Conservation (phyloP, 768 basidiomycete genomes). For the Russula sp. region DNA sequence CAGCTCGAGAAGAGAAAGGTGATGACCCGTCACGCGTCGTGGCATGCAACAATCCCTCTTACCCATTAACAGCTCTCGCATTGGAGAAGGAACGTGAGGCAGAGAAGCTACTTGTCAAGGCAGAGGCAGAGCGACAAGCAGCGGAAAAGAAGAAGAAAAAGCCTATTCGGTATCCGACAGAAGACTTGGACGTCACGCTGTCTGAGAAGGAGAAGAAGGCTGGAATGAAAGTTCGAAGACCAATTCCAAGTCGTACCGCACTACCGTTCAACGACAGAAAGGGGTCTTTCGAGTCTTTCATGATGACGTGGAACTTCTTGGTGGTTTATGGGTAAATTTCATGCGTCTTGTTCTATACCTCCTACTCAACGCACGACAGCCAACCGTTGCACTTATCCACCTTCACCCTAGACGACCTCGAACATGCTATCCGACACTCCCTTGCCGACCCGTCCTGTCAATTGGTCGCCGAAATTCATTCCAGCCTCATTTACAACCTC, state of each 20-base stretch:
- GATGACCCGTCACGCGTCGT: conserved; percentile 3
- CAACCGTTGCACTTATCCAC: conserved; percentile 81
- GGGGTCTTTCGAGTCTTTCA: conserved; percentile 70
- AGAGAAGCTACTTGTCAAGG: conserved; percentile 54
- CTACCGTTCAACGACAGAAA: conserved; percentile 64
- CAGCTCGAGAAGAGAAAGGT: conserved; percentile 73
- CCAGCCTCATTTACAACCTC: conserved; percentile 80
- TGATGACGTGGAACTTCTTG: conserved; percentile 92
- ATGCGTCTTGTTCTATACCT: neutral
- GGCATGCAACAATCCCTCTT: conserved; percentile 19
- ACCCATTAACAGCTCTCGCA: conserved; percentile 32
- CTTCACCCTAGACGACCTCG: conserved; percentile 91
- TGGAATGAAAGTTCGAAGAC: conserved; percentile 61
- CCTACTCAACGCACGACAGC: conserved; percentile 26
- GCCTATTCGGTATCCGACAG: conserved; percentile 85
- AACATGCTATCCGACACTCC: conserved; percentile 76
- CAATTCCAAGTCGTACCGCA: conserved; percentile 50
- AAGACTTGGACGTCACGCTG: conserved; percentile 79
- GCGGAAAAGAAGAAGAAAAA: conserved; percentile 85
- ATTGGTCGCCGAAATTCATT: conserved; percentile 83
- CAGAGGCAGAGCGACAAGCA: conserved; percentile 63
- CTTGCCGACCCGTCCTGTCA: conserved; percentile 59
- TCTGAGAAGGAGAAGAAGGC: conserved; percentile 79
- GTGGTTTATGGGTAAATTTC: conserved; percentile 76
- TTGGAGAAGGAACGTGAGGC: conserved; percentile 66